Evolutionary conservation across 805 yeast genomes (phyloP).

Genomic region (Spathaspora hagerdaliae): DNA sequence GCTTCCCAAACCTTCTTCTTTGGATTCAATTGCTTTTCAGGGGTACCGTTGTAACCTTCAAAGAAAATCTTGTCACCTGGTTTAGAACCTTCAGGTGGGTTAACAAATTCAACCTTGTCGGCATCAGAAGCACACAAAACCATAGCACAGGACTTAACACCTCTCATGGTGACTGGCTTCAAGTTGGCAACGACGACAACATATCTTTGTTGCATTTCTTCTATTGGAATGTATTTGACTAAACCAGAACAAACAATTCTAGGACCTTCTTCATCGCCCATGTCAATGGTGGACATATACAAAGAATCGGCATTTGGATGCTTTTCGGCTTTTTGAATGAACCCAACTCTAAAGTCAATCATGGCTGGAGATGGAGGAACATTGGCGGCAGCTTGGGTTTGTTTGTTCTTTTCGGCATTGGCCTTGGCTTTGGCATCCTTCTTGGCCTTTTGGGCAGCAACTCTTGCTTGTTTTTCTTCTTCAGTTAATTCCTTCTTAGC

Average conservation of each 20-base stretch:
- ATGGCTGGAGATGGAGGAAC: slow-evolving; percentile 76
- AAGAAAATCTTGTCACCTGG: slow-evolving; percentile 97
- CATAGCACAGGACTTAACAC: slow-evolving; percentile 94
- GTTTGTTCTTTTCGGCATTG: slow-evolving; percentile 46
- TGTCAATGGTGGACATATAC: slow-evolving; percentile 93
- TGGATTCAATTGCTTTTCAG: slow-evolving; percentile 91
- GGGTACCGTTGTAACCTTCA: slow-evolving; percentile 83
- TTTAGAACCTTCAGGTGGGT: slow-evolving; percentile 89
- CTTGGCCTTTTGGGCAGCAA: slow-evolving; percentile 62
- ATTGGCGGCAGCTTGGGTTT: slow-evolving; percentile 48
- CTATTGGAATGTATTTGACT: slow-evolving; percentile 82
- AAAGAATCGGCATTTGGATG: slow-evolving; percentile 98
- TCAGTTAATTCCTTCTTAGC: slow-evolving; percentile 26
- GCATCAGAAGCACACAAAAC: slow-evolving; percentile 88
- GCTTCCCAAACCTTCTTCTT: slow-evolving; percentile 98
- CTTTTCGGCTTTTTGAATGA: slow-evolving; percentile 91
- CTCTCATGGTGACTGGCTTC: slow-evolving; percentile 98
- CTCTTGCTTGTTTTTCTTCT: slow-evolving; percentile 40
- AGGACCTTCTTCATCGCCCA: slow-evolving; percentile 96
- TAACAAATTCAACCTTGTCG: slow-evolving; percentile 78
- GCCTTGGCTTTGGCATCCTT: slow-evolving; percentile 61
- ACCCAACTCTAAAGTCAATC: slow-evolving; percentile 93
- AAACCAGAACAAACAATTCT: slow-evolving; percentile 98
- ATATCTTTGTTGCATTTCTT: slow-evolving; percentile 91
- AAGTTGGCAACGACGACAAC: slow-evolving; percentile 92